Percentiles rank a stretch among this genome's conserved stretches.
Conservation (phyloP, 2,329 filamentous ascomycete genomes). For the Hypoxylon rubiginosum region DNA sequence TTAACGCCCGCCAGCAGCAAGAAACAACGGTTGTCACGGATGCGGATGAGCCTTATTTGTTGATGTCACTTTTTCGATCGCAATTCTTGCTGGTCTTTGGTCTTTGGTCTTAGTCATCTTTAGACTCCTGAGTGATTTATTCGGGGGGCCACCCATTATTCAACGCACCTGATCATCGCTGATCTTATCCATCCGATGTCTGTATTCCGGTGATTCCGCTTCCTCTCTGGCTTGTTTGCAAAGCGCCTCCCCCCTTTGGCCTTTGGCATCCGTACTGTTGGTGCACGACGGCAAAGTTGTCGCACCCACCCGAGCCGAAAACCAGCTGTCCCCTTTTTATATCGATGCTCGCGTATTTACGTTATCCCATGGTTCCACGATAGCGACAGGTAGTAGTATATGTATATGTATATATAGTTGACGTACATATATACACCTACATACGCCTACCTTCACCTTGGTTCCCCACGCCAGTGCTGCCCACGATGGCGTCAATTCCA, state of each 20-base stretch:
- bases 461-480: neutral
- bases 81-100: too few species aligned
- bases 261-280: slow-evolving; percentile 11
- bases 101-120: slow-evolving; percentile 42
- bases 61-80: slow-evolving; percentile 35
- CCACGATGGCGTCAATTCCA: slow-evolving; percentile 56
- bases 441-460: slow-evolving; percentile 4
- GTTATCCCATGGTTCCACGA: slow-evolving; percentile 25
- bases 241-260: too few species aligned
- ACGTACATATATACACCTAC: slow-evolving; percentile 35
- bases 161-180: slow-evolving; percentile 35
- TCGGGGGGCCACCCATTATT: slow-evolving; percentile 9
- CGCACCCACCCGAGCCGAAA: slow-evolving; percentile 14
- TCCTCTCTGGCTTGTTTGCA: too few species aligned
- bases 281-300: slow-evolving; percentile 24
- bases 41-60: slow-evolving; percentile 17
- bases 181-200: slow-evolving; percentile 37
- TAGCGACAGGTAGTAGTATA: slow-evolving; percentile 24
- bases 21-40: slow-evolving; percentile 19
- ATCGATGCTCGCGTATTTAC: slow-evolving; percentile 16
- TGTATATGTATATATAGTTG: slow-evolving; percentile 26
- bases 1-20: slow-evolving; percentile 21
- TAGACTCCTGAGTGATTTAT: slow-evolving; percentile 38
- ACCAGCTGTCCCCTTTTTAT: neutral
- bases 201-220: slow-evolving; percentile 43